Evolutionary conservation across 2,329 filamentous ascomycete species (phyloP), one percentile per base, ranked within the genome.

Genomic region (Neofusicoccum cordaticola): DNA sequence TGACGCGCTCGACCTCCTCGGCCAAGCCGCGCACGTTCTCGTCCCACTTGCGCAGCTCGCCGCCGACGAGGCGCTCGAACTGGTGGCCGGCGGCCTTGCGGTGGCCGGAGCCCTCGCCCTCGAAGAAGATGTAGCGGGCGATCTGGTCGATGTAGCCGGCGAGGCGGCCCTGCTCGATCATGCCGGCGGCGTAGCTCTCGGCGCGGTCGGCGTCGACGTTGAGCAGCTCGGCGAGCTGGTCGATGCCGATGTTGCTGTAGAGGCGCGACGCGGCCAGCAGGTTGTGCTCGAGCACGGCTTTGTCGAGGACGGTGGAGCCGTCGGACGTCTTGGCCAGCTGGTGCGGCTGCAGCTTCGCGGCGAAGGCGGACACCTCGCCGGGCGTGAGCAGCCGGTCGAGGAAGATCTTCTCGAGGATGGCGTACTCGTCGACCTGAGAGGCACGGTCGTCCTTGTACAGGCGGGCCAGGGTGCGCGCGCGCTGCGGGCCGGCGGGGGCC

Each of bases 381-480:
- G 90, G 87, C 0, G 87, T 86, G 56, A 99, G 83, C 3, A 99
- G 83, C 5, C 93, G 87, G 77, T 98, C 92, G 56, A 98, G 84
- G 77, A 96, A 97, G 87, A 99, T 98, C 82, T 98, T 98, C 81
- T 98, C 95, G 13, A 99, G 82, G 62, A 99, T 97, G 56, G 87
- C 83, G 73, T 90, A 94, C 78, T 98, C 92, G 37, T 89, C 86
- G 2, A 95, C 85, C 57, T 88, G 86, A 3, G 83, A 82, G 0
- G 91, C 85, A 35, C 95, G 87, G 69, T 98, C 95, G 77, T 99
- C 95, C 78, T 96, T 97, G 85, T 97, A 97, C 13, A 99, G 82
- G 62, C 90, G 88, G 4, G 88, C 92, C 17, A 99, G 85, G 48
- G 89, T 88, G 52, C 91, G 87, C 67, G 90, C 92, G 62, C 95